These are phyloP conservation scores for Heteromeles arbutifolia DNA, from an alignment of 306 rosid species.

Conservation along the genomic window DNA sequence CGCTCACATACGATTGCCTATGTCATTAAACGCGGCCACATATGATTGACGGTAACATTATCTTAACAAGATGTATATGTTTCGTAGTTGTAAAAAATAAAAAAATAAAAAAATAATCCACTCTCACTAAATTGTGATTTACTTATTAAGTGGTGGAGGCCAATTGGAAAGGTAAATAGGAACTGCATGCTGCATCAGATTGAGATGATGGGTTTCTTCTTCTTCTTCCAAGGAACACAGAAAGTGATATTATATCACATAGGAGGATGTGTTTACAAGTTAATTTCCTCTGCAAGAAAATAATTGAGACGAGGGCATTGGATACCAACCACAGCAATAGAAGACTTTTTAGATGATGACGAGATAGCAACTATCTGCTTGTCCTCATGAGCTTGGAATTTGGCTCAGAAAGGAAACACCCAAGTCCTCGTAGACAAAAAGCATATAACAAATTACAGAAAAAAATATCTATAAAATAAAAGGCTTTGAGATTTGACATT, in stretches of 20 bases:
- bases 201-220: neutral
- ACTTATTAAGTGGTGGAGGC: neutral
- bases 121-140: neutral
- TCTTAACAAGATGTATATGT: too few species aligned
- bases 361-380: conserved; percentile 19
- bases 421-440: conserved; percentile 43
- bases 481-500: conserved; percentile 46
- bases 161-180: neutral
- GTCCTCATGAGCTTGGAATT: conserved; percentile 51
- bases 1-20: too few species aligned
- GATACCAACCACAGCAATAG: conserved; percentile 37
- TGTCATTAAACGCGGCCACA: accelerated
- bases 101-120: neutral
- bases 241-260: conserved; percentile 7
- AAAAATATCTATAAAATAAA: conserved; percentile 18
- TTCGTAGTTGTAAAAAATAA: neutral
- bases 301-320: conserved; percentile 17
- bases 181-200: neutral
- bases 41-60: accelerated
- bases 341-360: conserved; percentile 13
- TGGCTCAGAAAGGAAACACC: conserved; percentile 44
- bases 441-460: conserved; percentile 25
- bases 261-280: conserved; percentile 13
- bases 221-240: neutral
- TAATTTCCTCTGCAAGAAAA: conserved; percentile 5